A percentile compares a stretch with the other conserved stretches of the same genome.
phyloP scores from a whole-genome alignment of 2,329 filamentous ascomycete genomes.

The Cladosporium sp. region DNA sequence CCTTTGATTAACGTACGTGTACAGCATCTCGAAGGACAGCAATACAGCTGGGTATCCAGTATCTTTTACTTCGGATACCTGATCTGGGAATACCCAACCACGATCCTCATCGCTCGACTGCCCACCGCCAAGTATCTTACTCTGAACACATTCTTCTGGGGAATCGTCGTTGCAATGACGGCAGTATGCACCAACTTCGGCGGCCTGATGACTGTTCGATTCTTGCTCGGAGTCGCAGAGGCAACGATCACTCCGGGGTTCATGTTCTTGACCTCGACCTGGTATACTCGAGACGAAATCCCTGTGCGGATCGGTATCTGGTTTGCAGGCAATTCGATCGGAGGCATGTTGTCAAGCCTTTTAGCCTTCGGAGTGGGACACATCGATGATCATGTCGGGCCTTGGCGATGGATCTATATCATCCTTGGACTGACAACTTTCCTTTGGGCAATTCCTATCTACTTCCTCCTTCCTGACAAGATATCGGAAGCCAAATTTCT shows the following conservation, averaged over 20 bases:
- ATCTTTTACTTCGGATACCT: slow-evolving; percentile 27
- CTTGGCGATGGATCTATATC: slow-evolving; percentile 38
- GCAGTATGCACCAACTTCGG: slow-evolving; percentile 38
- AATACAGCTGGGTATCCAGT: slow-evolving; percentile 25
- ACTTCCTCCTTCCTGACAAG: slow-evolving; percentile 23
- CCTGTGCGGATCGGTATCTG: slow-evolving; percentile 27
- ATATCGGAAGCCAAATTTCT: slow-evolving; percentile 22
- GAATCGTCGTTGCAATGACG: slow-evolving; percentile 35
- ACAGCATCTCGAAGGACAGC: slow-evolving; percentile 20
- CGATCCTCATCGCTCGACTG: slow-evolving; percentile 23
- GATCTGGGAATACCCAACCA: slow-evolving; percentile 25
- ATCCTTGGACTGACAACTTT: slow-evolving; percentile 26
- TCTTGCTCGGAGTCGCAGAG: slow-evolving; percentile 38
- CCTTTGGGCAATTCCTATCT: slow-evolving; percentile 23
- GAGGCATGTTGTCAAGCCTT: slow-evolving; percentile 26
- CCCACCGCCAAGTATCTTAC: slow-evolving; percentile 25
- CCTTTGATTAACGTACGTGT: not conserved
- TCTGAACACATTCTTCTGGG: slow-evolving; percentile 34
- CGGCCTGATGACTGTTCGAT: slow-evolving; percentile 39
- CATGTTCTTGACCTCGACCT: slow-evolving; percentile 41
- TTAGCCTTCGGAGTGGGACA: slow-evolving; percentile 33
- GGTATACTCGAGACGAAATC: slow-evolving; percentile 39
- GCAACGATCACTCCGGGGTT: slow-evolving; percentile 42
- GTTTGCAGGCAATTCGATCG: slow-evolving; percentile 25
- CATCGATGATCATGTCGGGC: slow-evolving; percentile 25